Conservation (phyloP, 208 protist genomes). For the Crithidia sp. region DNA sequence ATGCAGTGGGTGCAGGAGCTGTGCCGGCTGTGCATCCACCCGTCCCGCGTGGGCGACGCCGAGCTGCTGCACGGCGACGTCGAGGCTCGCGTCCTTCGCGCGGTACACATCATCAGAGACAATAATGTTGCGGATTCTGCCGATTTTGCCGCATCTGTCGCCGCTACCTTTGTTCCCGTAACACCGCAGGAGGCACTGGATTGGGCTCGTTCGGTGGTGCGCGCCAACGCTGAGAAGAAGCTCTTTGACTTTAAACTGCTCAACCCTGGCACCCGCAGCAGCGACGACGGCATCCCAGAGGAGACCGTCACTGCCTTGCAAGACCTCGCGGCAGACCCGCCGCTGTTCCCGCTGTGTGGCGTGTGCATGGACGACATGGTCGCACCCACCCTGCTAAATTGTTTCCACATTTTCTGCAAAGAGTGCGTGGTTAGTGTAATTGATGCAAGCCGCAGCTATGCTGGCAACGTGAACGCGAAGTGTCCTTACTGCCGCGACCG, state of each 20-base stretch:
- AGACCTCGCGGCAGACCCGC: conserved; percentile 39
- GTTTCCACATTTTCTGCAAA: conserved; percentile 68
- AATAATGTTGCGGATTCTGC: background rate
- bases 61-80: conserved; percentile 24
- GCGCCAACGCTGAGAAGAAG: background rate
- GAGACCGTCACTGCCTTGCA: conserved; percentile 38
- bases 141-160: conserved; percentile 12
- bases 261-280: background rate
- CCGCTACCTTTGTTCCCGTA: conserved; percentile 33
- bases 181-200: conserved; percentile 39
- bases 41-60: conserved; percentile 22
- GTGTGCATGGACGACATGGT: conserved; percentile 58
- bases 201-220: conserved; percentile 29
- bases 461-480: conserved; percentile 34
- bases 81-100: conserved; percentile 12
- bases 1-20: conserved; percentile 60
- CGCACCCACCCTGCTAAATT: conserved; percentile 50
- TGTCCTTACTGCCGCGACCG: conserved; percentile 53
- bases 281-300: conserved; percentile 18
- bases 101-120: background rate
- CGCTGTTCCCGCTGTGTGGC: conserved; percentile 44
- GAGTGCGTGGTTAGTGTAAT: conserved; percentile 57
- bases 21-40: conserved; percentile 45
- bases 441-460: conserved; percentile 29
- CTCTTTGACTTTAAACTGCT: background rate